phyloP scores from a whole-genome alignment of 352 stramenopile species.

The Globisporangium alternatum region DNA sequence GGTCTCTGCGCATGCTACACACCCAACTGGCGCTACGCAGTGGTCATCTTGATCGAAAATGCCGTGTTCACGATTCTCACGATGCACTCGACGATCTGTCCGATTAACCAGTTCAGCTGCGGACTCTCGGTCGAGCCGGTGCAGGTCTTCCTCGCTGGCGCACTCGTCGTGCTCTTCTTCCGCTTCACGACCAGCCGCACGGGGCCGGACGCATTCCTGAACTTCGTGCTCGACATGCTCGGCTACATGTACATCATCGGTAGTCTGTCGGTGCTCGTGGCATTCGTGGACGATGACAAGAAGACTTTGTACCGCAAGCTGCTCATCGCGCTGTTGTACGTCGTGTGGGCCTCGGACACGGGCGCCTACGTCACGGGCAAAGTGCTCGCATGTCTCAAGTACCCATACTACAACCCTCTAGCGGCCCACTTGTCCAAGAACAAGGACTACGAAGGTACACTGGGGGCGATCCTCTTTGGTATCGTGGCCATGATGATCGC shows the following conservation, averaged over 20 bases:
- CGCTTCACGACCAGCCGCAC: constrained; percentile 28
- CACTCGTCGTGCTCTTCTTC: constrained; percentile 62
- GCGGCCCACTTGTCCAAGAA: constrained; percentile 92
- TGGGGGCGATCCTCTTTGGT: constrained; percentile 83
- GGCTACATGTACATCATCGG: constrained; percentile 77
- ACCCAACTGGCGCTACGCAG: constrained; percentile 65
- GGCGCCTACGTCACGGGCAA: constrained; percentile 94
- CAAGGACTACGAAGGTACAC: constrained; percentile 94
- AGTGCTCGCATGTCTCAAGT: constrained; percentile 79
- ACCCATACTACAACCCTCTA: constrained; percentile 80
- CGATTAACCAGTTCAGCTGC: constrained; percentile 71
- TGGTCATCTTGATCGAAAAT: constrained; percentile 65
- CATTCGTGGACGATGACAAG: constrained; percentile 62
- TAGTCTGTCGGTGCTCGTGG: constrained; percentile 54
- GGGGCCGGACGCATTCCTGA: constrained; percentile 25
- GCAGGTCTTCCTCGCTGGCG: constrained; percentile 45
- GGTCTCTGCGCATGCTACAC: constrained; percentile 50
- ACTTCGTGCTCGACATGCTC: constrained; percentile 63
- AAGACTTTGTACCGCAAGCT: constrained; percentile 47
- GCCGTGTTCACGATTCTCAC: constrained; percentile 64
- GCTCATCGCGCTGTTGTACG: constrained; percentile 63
- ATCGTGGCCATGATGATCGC: constrained; percentile 87
- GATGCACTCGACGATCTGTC: constrained; percentile 62
- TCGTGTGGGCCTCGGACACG: constrained; percentile 87
- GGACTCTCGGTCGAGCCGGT: constrained; percentile 42